These are phyloP conservation scores for Hypholoma fasciculare DNA, from an alignment of 768 basidiomycete species.

Conservation along the genomic window DNA sequence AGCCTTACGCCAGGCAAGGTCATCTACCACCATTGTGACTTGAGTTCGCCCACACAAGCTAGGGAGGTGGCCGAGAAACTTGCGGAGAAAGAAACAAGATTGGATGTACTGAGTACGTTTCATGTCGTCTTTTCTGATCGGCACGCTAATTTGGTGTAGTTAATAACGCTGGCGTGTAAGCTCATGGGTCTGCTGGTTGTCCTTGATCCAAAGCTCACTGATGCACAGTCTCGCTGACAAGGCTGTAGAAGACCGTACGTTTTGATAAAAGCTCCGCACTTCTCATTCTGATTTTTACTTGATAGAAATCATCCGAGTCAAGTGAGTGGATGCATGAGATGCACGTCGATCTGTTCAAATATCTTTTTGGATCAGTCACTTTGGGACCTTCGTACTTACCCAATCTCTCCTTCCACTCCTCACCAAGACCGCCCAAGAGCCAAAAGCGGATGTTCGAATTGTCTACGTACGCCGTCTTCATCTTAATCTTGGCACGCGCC, in stretches of 20 bases:
- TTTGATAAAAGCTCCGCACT: neutral
- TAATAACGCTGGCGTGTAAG: slow-evolving; percentile 15
- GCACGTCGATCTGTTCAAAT: neutral
- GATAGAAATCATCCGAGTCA: slow-evolving; percentile 6
- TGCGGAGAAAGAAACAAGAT: slow-evolving; percentile 39
- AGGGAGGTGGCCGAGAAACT: slow-evolving; percentile 42
- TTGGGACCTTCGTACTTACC: slow-evolving; percentile 26
- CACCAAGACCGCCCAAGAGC: slow-evolving; percentile 22
- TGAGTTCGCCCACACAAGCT: slow-evolving; percentile 40
- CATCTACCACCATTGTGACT: slow-evolving; percentile 45
- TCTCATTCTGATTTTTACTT: neutral
- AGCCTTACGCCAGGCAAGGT: slow-evolving; percentile 31
- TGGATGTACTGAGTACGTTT: slow-evolving; percentile 49
- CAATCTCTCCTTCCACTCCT: slow-evolving; percentile 26
- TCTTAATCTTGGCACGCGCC: too few relatives aligned
- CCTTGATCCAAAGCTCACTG: neutral
- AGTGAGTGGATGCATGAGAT: neutral
- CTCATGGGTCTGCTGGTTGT: neutral
- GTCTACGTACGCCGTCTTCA: slow-evolving; percentile 19
- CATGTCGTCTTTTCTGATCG: neutral
- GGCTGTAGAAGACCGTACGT: neutral
- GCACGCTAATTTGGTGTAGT: neutral
- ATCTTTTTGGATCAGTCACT: slow-evolving; percentile 1
- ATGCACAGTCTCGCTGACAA: slow-evolving; percentile 2
- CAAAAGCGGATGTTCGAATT: slow-evolving; percentile 28